Evolutionary conservation across 768 basidiomycete species (phyloP), one percentile per base, ranked within the genome.

Genomic region (Pleurotus ostreatus): DNA sequence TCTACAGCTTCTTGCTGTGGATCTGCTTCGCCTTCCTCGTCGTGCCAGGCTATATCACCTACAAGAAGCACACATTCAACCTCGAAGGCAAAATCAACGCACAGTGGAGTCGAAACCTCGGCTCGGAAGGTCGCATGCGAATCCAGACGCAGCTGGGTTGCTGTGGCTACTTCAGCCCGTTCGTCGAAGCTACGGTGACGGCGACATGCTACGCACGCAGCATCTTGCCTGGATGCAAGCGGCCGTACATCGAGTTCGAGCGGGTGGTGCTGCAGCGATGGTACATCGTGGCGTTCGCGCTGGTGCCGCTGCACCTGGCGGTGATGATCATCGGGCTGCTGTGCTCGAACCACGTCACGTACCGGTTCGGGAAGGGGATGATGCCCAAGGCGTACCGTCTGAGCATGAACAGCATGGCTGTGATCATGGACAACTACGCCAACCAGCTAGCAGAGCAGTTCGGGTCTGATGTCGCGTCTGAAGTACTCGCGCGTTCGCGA

Each of bases 281-380:
- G 88, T 91, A 86, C 70, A 81, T 76, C 12, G 71, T 74, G 41
- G 71, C 80, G 15, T 92, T 92, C 68, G 68, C 79, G 13, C 63
- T 91, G 53, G 89, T 88, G 12, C 88, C 89, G 1, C 63, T 83
- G 11, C 89, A 92, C 57, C 68, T 93, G 46, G 65, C 64, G 18
- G 74, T 86, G 66, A 90, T 90, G 63, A 58, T 88, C 58, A 73
- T 76, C 1, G 83, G 77, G 12, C 69, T 92, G 55, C 68, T 92
- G 49, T 92, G 87, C 67, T 85, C 85, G 20, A 92, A 90, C 70
- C 90, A 92, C 61, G 84, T 93, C 66, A 92, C 89, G 18, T 92
- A 91, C 67, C 78, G 90, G 51, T 92, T 92, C 68, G 89, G 89
- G 8, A 92, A 92, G 74, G 90, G 91, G 57, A 85, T 92, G 83